phyloP scores from a whole-genome alignment of 495 filamentous ascomycete species.

The Elasticomyces elasticus region DNA sequence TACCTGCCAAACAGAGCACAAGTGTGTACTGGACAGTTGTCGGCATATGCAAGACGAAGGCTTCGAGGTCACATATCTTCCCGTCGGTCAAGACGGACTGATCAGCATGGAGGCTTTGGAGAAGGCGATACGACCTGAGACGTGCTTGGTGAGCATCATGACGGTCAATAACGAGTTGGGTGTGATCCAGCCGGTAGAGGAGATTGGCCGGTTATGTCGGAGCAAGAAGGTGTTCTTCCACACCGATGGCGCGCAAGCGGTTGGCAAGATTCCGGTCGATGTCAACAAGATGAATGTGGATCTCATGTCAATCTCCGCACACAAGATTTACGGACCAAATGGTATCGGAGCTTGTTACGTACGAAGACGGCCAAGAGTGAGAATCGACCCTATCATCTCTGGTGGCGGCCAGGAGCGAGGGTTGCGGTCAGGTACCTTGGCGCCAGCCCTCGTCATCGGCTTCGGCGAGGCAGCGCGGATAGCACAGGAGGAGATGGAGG shows the following conservation, averaged over 20 bases:
- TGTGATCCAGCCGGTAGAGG: conserved; percentile 86
- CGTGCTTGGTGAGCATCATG: conserved; percentile 90
- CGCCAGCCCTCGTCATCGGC: conserved; percentile 78
- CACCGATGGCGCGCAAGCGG: conserved; percentile 92
- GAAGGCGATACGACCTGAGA: conserved; percentile 82
- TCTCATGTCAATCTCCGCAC: conserved; percentile 96
- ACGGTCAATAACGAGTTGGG: conserved; percentile 99
- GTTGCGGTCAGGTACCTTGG: conserved; percentile 83
- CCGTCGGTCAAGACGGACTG: conserved; percentile 74
- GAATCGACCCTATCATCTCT: conserved; percentile 90
- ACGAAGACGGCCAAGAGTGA: conserved; percentile 78
- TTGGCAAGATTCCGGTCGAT: conserved; percentile 92
- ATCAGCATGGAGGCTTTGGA: conserved; percentile 80
- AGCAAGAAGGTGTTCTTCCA: conserved; percentile 95
- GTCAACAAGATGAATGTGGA: conserved; percentile 97
- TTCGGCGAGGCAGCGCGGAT: conserved; percentile 94
- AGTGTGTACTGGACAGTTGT: conserved; percentile 95
- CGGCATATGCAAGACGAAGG: conserved; percentile 94
- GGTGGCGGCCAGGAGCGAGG: conserved; percentile 95
- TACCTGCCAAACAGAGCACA: conserved; percentile 95
- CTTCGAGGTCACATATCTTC: conserved; percentile 89
- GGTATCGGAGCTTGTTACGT: conserved; percentile 95
- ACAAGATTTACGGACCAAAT: conserved; percentile 98
- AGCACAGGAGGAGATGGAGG: conserved; percentile 75
- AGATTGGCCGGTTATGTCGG: conserved; percentile 88